Evolutionary conservation across 228 moss, liverwort and hornwort genomes (phyloP).

Genomic region (Sphagnum magellanicum): DNA sequence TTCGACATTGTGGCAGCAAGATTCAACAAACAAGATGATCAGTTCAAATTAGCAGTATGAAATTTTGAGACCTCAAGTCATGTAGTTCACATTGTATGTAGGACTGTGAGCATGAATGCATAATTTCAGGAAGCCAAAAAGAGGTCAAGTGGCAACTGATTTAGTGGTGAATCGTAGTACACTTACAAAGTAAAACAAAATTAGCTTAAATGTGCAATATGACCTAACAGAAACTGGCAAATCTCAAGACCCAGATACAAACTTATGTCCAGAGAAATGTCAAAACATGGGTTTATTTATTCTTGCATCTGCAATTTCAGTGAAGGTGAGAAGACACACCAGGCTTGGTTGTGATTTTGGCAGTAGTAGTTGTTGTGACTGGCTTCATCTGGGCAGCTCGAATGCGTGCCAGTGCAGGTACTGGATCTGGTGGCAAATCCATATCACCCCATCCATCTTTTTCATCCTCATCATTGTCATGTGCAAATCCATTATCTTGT

Average conservation of each 20-base stretch:
- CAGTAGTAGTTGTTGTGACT: slow-evolving; percentile 35
- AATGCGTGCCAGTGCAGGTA: slow-evolving; percentile 65
- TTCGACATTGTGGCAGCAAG: slow-evolving; percentile 5
- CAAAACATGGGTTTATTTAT: neutral
- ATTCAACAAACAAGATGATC: neutral
- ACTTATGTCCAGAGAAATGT: too few relatives aligned
- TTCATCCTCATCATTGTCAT: slow-evolving; percentile 47
- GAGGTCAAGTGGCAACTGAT: neutral
- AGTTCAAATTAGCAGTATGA: too few relatives aligned
- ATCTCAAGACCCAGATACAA: too few relatives aligned
- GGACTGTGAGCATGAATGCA: neutral
- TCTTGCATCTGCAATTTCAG: neutral
- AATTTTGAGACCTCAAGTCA: too few relatives aligned
- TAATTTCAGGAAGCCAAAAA: neutral
- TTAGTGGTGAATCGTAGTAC: too few relatives aligned
- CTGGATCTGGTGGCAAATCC: slow-evolving; percentile 65
- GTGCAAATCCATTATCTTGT: slow-evolving; percentile 42
- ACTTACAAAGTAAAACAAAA: too few relatives aligned
- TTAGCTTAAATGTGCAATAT: too few relatives aligned
- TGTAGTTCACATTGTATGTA: neutral
- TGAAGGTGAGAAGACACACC: slow-evolving; percentile 26
- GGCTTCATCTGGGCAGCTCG: slow-evolving; percentile 88
- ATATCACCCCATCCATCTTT: slow-evolving; percentile 92
- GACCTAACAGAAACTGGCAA: too few relatives aligned
- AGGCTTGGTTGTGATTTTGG: slow-evolving; percentile 48